A percentile compares a stretch with the other conserved stretches of the same genome.
These are phyloP conservation scores for Aspergillus awamori DNA, from an alignment of 2,329 filamentous ascomycete genomes.

Conservation along the genomic window DNA sequence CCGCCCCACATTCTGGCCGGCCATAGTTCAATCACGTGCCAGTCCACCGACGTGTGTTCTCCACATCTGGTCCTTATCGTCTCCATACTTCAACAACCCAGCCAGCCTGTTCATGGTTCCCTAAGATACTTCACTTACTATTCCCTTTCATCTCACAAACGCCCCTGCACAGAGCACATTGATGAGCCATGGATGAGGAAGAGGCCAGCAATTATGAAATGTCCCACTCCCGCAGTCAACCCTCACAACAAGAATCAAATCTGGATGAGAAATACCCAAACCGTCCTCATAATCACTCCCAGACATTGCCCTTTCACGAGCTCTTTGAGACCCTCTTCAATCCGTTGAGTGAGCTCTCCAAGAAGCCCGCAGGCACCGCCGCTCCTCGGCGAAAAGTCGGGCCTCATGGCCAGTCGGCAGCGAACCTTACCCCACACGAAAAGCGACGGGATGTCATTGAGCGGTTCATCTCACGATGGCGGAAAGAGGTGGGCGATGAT, in stretches of 20 bases:
- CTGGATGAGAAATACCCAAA: slow-evolving; percentile 65
- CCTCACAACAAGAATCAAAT: slow-evolving; percentile 33
- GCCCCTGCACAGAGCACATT: neutral
- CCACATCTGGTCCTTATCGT: too few species aligned
- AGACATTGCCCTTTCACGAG: slow-evolving; percentile 79
- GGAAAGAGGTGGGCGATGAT: slow-evolving; percentile 83
- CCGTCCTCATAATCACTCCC: slow-evolving; percentile 76
- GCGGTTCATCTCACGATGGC: slow-evolving; percentile 83
- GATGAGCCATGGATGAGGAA: neutral
- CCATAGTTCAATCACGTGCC: too few species aligned
- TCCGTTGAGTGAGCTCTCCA: slow-evolving; percentile 75
- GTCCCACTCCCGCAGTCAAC: neutral
- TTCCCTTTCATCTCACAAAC: too few species aligned
- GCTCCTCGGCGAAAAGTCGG: slow-evolving; percentile 62
- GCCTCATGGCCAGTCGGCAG: slow-evolving; percentile 53
- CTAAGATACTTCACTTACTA: too few species aligned
- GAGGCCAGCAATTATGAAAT: neutral
- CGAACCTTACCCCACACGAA: slow-evolving; percentile 71
- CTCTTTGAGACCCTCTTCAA: slow-evolving; percentile 80
- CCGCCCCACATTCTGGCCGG: too few species aligned
- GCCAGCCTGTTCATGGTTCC: too few species aligned
- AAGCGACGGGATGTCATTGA: slow-evolving; percentile 79
- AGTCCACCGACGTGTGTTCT: too few species aligned
- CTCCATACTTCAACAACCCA: too few species aligned
- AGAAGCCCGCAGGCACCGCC: slow-evolving; percentile 63